phyloP scores from a whole-genome alignment of 1,139 yeast species.

The Kodamaea derodonti region DNA sequence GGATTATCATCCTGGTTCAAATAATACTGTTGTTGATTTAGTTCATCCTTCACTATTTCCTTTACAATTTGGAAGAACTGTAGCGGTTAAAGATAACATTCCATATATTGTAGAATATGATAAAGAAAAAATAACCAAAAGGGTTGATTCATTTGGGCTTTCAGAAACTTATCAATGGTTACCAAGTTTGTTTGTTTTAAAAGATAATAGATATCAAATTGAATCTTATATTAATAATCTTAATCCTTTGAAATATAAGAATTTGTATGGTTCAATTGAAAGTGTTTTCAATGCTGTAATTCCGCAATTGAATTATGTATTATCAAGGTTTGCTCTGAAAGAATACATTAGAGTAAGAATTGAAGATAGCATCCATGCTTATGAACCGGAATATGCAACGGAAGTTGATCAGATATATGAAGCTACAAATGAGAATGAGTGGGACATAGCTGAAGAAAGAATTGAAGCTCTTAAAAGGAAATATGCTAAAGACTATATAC shows the following conservation, averaged over 20 bases:
- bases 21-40: constrained; percentile 34
- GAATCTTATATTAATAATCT: constrained; percentile 39
- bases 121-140: constrained; percentile 14
- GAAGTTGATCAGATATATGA: constrained; percentile 6
- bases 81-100: constrained; percentile 12
- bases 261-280: constrained; percentile 26
- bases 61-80: constrained; percentile 31
- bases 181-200: constrained; percentile 19
- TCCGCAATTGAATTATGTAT: constrained; percentile 29
- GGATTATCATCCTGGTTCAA: constrained; percentile 39
- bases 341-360: constrained; percentile 16
- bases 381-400: constrained; percentile 11
- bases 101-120: constrained; percentile 11
- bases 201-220: constrained; percentile 16
- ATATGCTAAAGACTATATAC: constrained; percentile 13
- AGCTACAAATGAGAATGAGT: constrained; percentile 3
- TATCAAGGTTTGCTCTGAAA: constrained; percentile 22
- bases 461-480: constrained; percentile 10
- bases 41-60: constrained; percentile 45
- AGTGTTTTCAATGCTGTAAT: constrained; percentile 24
- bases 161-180: constrained; percentile 32
- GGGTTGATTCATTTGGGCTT: constrained; percentile 16
- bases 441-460: constrained; percentile 10
- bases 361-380: constrained; percentile 14
- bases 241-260: constrained; percentile 25